Conservation (phyloP, 2,329 filamentous ascomycete genomes). For the Phoma sp. region DNA sequence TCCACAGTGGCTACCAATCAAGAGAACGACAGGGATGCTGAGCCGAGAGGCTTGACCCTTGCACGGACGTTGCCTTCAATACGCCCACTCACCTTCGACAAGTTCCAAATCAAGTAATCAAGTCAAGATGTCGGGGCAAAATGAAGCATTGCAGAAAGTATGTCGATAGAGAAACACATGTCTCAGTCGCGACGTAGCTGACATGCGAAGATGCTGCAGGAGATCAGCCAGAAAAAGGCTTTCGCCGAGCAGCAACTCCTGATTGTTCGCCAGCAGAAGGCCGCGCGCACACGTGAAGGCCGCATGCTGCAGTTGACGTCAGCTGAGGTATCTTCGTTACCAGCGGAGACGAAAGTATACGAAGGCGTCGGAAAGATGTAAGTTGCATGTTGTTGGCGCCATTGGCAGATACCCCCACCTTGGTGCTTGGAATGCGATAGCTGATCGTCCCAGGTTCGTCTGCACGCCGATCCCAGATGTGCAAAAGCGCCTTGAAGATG, state of each 20-base stretch:
- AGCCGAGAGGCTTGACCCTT: conserved; percentile 34
- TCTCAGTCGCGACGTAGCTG: background rate
- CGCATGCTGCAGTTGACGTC: conserved; percentile 87
- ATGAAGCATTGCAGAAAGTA: conserved; percentile 93
- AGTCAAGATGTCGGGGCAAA: conserved; percentile 83
- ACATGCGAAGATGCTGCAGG: conserved; percentile 74
- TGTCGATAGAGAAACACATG: conserved; percentile 15
- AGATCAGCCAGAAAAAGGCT: conserved; percentile 89
- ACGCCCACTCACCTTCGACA: conserved; percentile 16
- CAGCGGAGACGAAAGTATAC: conserved; percentile 79
- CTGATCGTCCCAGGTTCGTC: conserved; percentile 74
- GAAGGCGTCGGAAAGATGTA: conserved; percentile 98
- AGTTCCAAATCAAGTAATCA: conserved; percentile 16
- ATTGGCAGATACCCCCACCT: conserved; percentile 9
- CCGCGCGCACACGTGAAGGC: conserved; percentile 83
- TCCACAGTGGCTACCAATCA: conserved; percentile 26
- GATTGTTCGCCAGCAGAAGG: conserved; percentile 82
- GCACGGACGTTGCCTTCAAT: conserved; percentile 16
- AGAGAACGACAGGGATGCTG: conserved; percentile 14
- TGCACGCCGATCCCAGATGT: conserved; percentile 74
- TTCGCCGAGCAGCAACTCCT: conserved; percentile 91
- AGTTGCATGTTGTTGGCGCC: background rate
- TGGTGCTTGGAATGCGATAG: background rate
- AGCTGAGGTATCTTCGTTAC: conserved; percentile 79
- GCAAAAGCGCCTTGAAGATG: conserved; percentile 74